Evolutionary conservation across 164 flowering plant genomes (phyloP).

Genomic region (Vitis vinifera): ASM3070453v1 NC_081816.1:22534501-22535000

Average conservation of each 20-base stretch:
- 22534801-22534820: constrained; percentile 47
- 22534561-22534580: background rate
- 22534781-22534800: constrained; percentile 79
- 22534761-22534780: constrained; percentile 69
- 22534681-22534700: constrained; percentile 68
- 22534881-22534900: constrained; percentile 1
- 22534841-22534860: constrained; percentile 19
- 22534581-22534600: background rate
- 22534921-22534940: constrained; percentile 15
- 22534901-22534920: constrained; percentile 4
- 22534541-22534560: background rate
- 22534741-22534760: constrained; percentile 61
- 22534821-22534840: constrained; percentile 27
- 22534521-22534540: too few relatives aligned
- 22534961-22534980: constrained; percentile 1
- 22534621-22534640: constrained; percentile 48
- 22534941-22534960: constrained; percentile 15
- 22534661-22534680: constrained; percentile 86
- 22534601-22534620: constrained; percentile 76
- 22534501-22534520: background rate
- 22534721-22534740: constrained; percentile 80
- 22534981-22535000: constrained; percentile 18
- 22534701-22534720: constrained; percentile 57
- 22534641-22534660: constrained; percentile 65
- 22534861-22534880: constrained; percentile 17